Evolutionary conservation across 1,284 basidiomycete species (phyloP), one percentile per base, ranked within the genome.

Genomic region (Agroathelia rolfsii): DNA sequence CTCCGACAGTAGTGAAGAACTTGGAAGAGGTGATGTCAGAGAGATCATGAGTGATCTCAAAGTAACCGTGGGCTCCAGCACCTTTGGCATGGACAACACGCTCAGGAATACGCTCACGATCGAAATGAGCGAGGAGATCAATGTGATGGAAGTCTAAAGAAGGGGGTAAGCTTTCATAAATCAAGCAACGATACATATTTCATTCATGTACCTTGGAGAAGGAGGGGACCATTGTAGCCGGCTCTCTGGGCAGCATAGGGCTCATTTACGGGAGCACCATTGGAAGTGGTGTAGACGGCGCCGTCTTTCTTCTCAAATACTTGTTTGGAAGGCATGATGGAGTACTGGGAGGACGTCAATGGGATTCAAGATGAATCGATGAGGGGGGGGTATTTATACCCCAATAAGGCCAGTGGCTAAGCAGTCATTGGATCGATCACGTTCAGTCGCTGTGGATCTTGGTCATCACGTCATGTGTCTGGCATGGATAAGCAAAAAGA

Each of bases 281-380:
- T 87, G 37, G 83, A 86, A 35, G 84, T 83, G 45, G 86, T 90
- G 70, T 90, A 93, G 40, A 69, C 48, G 14, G 74, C 70, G 41
- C 62, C 62, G 57, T 80, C 73, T 42, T 65, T 70, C 30, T 51
- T 50, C 21, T 63, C 55, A 50, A 67, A 59, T 24, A 79, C 72
- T 53, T 76, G 66, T 38, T 69, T 44, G 43, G 80, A 71, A 44
- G 80, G 74, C 81, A 85, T 84, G 27, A 25, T 42, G 22, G 27
- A 28, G n/a, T n/a, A n/a, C n/a, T n/a, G n/a, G n/a, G n/a, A n/a
- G n/a, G n/a, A n/a, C n/a, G n/a, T n/a, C n/a, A n/a, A n/a, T n/a
- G n/a, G n/a, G n/a, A n/a, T n/a, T n/a, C n/a, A n/a, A n/a, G n/a
- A n/a, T n/a, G n/a, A n/a, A n/a, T n/a, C n/a, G n/a, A n/a, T n/a